phyloP scores from a whole-genome alignment of 208 protist species.

The Porcisia hertigi region DNA sequence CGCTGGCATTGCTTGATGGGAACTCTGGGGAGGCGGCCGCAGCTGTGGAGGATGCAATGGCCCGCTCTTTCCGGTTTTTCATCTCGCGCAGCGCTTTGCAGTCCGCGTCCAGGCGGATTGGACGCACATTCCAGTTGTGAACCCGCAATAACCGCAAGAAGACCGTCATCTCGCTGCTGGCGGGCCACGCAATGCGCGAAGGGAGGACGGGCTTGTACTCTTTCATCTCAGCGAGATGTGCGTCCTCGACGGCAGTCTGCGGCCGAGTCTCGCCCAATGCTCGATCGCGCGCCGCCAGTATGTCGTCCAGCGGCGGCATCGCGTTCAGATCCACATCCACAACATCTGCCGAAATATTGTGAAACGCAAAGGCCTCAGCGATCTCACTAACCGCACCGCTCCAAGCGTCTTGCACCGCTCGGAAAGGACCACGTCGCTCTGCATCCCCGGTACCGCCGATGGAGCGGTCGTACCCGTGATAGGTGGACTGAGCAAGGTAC shows the following conservation, averaged over 20 bases:
- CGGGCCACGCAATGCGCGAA: constrained; percentile 21
- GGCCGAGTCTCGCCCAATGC: constrained; percentile 38
- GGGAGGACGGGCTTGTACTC: constrained; percentile 51
- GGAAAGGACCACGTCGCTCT: constrained; percentile 12
- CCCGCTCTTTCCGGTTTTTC: constrained; percentile 33
- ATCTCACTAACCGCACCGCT: constrained; percentile 38
- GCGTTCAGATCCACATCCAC: constrained; percentile 69
- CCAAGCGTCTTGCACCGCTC: constrained; percentile 53
- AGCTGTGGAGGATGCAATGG: background rate
- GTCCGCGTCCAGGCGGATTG: constrained; percentile 27
- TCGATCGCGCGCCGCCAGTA: constrained; percentile 51
- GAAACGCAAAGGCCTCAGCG: constrained; percentile 43
- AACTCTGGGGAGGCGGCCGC: background rate
- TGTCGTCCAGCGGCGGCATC: constrained; percentile 56
- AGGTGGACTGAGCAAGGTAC: constrained; percentile 68
- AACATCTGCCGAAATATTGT: constrained; percentile 50
- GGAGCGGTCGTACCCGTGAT: constrained; percentile 64
- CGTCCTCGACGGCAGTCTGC: constrained; percentile 46
- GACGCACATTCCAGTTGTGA: constrained; percentile 76
- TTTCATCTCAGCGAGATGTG: constrained; percentile 56
- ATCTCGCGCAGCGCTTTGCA: constrained; percentile 39
- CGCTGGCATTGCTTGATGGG: background rate
- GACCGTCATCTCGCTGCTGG: constrained; percentile 65
- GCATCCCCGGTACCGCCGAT: constrained; percentile 7
- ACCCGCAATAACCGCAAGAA: constrained; percentile 79